phyloP scores from a whole-genome alignment of 2,329 filamentous ascomycete species.

The Fusarium clavum region DNA sequence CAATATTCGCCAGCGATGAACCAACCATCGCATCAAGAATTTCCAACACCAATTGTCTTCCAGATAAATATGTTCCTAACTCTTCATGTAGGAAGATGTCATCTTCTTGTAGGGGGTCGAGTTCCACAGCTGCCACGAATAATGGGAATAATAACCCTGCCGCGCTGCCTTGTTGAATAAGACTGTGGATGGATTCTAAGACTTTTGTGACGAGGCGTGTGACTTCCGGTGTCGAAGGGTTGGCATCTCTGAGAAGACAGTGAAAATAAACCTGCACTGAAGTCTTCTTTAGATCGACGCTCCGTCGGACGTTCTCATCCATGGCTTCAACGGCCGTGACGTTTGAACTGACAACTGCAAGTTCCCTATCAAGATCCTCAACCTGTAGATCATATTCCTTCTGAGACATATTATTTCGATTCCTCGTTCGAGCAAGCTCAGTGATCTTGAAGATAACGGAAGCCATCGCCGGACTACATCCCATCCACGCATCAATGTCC shows the following conservation, averaged over 20 bases:
- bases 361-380: conserved; percentile 15
- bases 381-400: conserved; percentile 8
- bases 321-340: not conserved
- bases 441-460: conserved; percentile 60
- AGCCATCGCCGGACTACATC: conserved; percentile 60
- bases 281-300: conserved; percentile 51
- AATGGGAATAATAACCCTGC: conserved; percentile 38
- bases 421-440: conserved; percentile 55
- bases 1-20: conserved; percentile 57
- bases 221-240: conserved; percentile 48
- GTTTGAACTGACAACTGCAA: not conserved
- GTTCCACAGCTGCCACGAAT: conserved; percentile 40
- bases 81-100: not conserved
- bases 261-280: conserved; percentile 59
- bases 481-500: conserved; percentile 58
- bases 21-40: conserved; percentile 52
- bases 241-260: conserved; percentile 57
- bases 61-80: not conserved
- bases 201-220: conserved; percentile 24
- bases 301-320: conserved; percentile 38
- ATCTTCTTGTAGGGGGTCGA: conserved; percentile 35
- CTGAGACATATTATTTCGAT: not conserved
- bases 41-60: conserved; percentile 36
- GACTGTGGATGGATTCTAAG: conserved; percentile 2
- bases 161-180: conserved; percentile 33